A percentile compares a stretch with the other conserved stretches of the same genome.
Evolutionary conservation across 176 grass and related monocot genomes (phyloP).

Genomic region (Echinochloa phyllopogon): DNA sequence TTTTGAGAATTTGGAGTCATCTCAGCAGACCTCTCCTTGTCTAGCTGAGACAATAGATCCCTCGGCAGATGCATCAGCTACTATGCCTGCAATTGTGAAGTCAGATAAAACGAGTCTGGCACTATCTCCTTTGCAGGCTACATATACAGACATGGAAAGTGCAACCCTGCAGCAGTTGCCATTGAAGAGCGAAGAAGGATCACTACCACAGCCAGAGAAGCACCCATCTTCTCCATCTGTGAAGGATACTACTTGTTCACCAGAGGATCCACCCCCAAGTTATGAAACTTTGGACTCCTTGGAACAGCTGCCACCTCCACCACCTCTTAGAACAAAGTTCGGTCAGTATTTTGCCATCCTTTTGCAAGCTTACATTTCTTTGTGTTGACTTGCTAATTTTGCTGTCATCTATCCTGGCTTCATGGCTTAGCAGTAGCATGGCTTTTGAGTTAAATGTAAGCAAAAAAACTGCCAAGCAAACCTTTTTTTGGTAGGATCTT

Average conservation of each 20-base stretch:
- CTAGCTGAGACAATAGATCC: slow-evolving; percentile 31
- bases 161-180: slow-evolving; percentile 1
- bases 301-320: slow-evolving; percentile 28
- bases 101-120: slow-evolving; percentile 10
- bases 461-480: not conserved
- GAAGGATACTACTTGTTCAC: slow-evolving; percentile 30
- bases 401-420: slow-evolving; percentile 13
- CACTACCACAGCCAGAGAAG: slow-evolving; percentile 29
- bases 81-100: slow-evolving; percentile 10
- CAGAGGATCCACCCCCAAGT: slow-evolving; percentile 4
- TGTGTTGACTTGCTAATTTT: slow-evolving; percentile 33
- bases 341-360: slow-evolving; percentile 32
- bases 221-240: slow-evolving; percentile 33
- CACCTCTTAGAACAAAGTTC: slow-evolving; percentile 32
- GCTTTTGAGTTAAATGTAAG: not conserved
- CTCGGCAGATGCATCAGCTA: not conserved
- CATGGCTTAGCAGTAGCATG: not conserved
- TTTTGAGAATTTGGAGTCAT: slow-evolving; percentile 21
- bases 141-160: slow-evolving; percentile 22
- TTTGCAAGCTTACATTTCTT: slow-evolving; percentile 4
- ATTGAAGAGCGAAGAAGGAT: slow-evolving; percentile 21
- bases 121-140: slow-evolving; percentile 22
- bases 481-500: slow-evolving; percentile 10
- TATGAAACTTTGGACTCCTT: slow-evolving; percentile 32
- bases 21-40: not conserved